A percentile compares a stretch with the other conserved stretches of the same genome.
These are phyloP conservation scores for Backusella macrospora DNA, from an alignment of 192 early-diverging fungal species.

Conservation along the genomic window DNA sequence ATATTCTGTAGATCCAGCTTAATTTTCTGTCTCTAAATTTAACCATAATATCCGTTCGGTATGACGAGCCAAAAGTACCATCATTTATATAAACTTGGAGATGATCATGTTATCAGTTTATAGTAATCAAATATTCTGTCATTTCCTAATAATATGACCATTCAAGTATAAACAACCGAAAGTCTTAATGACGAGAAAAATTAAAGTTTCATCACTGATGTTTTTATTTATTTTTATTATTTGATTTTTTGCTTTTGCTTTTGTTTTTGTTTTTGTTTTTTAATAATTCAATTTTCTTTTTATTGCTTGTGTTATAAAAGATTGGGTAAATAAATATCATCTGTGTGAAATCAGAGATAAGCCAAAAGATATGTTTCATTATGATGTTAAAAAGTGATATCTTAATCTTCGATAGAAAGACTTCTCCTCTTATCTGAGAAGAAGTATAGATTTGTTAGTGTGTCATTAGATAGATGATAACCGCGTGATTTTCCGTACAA, in stretches of 20 bases:
- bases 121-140: background rate
- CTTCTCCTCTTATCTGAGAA: background rate
- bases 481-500: background rate
- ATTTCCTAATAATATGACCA: background rate
- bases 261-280: background rate
- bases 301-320: background rate
- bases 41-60: background rate
- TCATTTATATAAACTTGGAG: background rate
- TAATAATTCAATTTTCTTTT: background rate
- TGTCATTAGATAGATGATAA: conserved; percentile 5
- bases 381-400: background rate
- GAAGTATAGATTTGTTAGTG: background rate
- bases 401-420: background rate
- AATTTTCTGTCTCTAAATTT: background rate
- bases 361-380: background rate
- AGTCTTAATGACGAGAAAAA: background rate
- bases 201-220: background rate
- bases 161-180: background rate
- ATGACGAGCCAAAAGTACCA: background rate
- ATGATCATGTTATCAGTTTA: background rate
- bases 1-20: background rate
- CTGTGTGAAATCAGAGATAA: background rate
- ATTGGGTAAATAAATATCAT: background rate
- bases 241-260: background rate
- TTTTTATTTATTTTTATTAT: background rate